Evolutionary conservation across 176 grass and related monocot species (phyloP), one percentile per base, ranked within the genome.

Genomic region (Musa itinerans): DNA sequence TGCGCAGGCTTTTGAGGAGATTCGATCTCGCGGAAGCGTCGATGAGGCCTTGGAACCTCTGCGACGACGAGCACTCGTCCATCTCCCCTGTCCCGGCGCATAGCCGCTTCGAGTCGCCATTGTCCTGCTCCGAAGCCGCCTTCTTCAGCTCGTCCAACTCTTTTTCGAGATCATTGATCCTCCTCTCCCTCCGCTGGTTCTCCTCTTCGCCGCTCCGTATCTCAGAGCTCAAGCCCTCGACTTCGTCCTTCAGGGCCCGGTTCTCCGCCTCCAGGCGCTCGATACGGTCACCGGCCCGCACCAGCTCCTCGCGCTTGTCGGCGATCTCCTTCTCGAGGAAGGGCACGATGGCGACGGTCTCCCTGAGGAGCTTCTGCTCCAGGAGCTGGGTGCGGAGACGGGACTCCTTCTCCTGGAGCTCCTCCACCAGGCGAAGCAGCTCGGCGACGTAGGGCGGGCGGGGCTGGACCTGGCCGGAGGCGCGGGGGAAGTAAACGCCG

Each of bases 351-450:
- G 58, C 12, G 43, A 77, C 10, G 19, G 11, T 66, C 61, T 76
- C 55, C 17, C 24, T 34, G 11, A 76, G 74, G 27, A 76, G 13
- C 74, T 76, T 76, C 74, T 76, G 56, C 54, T 76, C 54, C 24
- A 76, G 14, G 26, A 76, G 13, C 56, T 76, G 12, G 23, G 54
- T 76, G 24, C 25, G 54, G 54, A 76, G 9, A 64, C 94, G 84
- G 16, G 94, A 90, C 83, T 93, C 94, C 70, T 83, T 81, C 86
- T 97, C 94, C 74, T 92, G 94, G 65, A 97, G 87, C 54, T 87
- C 88, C 66, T 97, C 94, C 64, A 97, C 88, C 55, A 86, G 79
- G 68, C 85, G 86, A 4, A 91, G 77, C 73, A 97, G 83, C 70
- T 90, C 94, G 2, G 86, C 82, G 57, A 97, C 94, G n/a, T 93